phyloP scores from a whole-genome alignment of 73 alveolate genomes.

The Stentor coeruleus region DNA sequence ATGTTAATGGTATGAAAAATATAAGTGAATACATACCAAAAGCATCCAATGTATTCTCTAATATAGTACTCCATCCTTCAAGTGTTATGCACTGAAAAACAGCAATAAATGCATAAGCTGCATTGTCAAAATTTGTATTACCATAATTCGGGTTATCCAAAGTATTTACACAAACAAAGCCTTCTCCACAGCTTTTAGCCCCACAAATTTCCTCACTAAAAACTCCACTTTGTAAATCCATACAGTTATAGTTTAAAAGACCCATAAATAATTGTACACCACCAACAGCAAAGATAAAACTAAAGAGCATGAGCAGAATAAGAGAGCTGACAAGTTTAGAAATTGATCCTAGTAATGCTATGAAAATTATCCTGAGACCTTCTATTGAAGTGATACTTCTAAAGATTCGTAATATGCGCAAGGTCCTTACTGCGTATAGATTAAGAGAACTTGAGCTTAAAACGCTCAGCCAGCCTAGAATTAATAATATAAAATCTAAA shows the following conservation, averaged over 20 bases:
- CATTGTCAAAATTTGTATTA: conserved; percentile 42
- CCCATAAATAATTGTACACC: not conserved
- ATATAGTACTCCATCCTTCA: conserved; percentile 57
- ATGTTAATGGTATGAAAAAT: not conserved
- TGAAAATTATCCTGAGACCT: conserved; percentile 87
- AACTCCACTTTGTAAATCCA: not conserved
- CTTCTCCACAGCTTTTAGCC: too few species aligned
- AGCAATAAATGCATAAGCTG: conserved; percentile 34
- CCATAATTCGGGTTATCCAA: conserved; percentile 35
- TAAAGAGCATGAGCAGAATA: too few species aligned
- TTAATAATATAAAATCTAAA: conserved; percentile 57
- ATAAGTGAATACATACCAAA: not conserved
- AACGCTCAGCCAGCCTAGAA: conserved; percentile 57
- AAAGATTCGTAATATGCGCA: conserved; percentile 95
- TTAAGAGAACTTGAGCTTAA: conserved; percentile 37
- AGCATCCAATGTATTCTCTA: conserved; percentile 29
- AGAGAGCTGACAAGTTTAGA: too few species aligned
- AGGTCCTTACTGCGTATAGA: conserved; percentile 79
- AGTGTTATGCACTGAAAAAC: conserved; percentile 45
- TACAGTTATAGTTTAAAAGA: not conserved
- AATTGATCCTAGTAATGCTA: conserved; percentile 85
- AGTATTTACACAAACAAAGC: not conserved
- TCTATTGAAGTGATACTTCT: conserved; percentile 92
- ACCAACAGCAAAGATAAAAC: conserved; percentile 3
- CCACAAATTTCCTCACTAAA: not conserved